phyloP scores from a whole-genome alignment of 2,329 filamentous ascomycete genomes.

The Anthostomella pinea region DNA sequence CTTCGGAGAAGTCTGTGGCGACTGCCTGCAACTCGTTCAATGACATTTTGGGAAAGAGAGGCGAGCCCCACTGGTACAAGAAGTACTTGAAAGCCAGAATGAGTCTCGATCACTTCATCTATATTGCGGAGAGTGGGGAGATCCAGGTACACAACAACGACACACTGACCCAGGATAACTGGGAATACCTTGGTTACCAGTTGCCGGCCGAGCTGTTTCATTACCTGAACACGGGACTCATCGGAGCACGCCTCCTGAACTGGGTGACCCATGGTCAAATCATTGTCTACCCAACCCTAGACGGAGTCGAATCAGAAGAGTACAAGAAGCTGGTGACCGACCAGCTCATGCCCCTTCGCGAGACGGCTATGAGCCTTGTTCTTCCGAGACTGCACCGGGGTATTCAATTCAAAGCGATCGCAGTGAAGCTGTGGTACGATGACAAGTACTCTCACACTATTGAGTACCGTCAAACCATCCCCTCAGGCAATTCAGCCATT shows the following conservation, averaged over 20 bases:
- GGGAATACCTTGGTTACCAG: slow-evolving; percentile 86
- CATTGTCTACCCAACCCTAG: slow-evolving; percentile 76
- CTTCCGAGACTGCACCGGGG: slow-evolving; percentile 78
- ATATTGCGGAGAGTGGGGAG: slow-evolving; percentile 74
- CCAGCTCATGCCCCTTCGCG: slow-evolving; percentile 70
- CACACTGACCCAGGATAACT: slow-evolving; percentile 75
- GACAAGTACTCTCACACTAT: slow-evolving; percentile 65
- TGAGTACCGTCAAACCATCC: slow-evolving; percentile 53
- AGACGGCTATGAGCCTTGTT: slow-evolving; percentile 74
- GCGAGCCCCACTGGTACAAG: slow-evolving; percentile 74
- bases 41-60: slow-evolving; percentile 66
- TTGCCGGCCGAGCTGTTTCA: slow-evolving; percentile 87
- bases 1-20: slow-evolving; percentile 67
- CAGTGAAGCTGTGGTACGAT: slow-evolving; percentile 82
- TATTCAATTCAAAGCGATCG: slow-evolving; percentile 76
- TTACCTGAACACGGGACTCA: slow-evolving; percentile 80
- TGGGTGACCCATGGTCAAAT: slow-evolving; percentile 80
- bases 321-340: slow-evolving; percentile 77
- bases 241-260: slow-evolving; percentile 75
- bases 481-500: slow-evolving; percentile 41
- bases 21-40: slow-evolving; percentile 74
- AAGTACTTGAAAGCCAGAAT: slow-evolving; percentile 84
- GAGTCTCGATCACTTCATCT: slow-evolving; percentile 83
- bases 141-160: slow-evolving; percentile 72
- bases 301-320: slow-evolving; percentile 74